A percentile compares a stretch with the other conserved stretches of the same genome.
Conservation (phyloP, 208 protist genomes). For the Leishmania turanica region DNA sequence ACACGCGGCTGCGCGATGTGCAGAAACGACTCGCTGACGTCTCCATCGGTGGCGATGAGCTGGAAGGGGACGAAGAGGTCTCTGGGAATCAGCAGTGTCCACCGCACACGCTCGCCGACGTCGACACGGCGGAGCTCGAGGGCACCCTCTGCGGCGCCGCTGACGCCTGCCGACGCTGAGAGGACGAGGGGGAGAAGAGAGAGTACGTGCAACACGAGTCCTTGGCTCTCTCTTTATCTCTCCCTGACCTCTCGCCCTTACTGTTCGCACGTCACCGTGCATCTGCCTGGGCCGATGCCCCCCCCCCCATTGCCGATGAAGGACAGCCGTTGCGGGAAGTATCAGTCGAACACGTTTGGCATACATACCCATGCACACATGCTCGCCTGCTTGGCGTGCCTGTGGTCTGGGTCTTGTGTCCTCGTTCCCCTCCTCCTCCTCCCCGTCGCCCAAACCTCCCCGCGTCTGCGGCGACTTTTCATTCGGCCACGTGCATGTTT, state of each 20-base stretch:
- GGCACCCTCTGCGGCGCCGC: background rate
- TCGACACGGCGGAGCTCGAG: background rate
- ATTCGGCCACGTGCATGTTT: background rate
- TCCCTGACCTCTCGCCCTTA: background rate
- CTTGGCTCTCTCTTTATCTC: background rate
- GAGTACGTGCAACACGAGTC: background rate
- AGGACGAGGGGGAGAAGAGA: background rate
- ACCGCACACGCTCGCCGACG: background rate
- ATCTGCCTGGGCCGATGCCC: background rate
- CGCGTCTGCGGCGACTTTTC: background rate
- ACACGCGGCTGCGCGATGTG: constrained; percentile 58
- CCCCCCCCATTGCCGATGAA: background rate
- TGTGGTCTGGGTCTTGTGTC: background rate
- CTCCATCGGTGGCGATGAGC: constrained; percentile 8
- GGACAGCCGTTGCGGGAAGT: no score
- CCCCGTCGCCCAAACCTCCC: background rate
- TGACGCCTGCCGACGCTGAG: background rate
- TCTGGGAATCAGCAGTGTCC: no score
- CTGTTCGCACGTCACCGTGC: background rate
- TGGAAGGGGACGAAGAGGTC: background rate
- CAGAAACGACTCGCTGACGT: constrained; percentile 43
- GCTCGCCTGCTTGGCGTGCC: background rate
- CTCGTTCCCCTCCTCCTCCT: no score
- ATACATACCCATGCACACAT: background rate
- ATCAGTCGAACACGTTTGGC: background rate